Conservation (phyloP, 108 stramenopile genomes). For the Cyclostephanos invisitatus region DNA sequence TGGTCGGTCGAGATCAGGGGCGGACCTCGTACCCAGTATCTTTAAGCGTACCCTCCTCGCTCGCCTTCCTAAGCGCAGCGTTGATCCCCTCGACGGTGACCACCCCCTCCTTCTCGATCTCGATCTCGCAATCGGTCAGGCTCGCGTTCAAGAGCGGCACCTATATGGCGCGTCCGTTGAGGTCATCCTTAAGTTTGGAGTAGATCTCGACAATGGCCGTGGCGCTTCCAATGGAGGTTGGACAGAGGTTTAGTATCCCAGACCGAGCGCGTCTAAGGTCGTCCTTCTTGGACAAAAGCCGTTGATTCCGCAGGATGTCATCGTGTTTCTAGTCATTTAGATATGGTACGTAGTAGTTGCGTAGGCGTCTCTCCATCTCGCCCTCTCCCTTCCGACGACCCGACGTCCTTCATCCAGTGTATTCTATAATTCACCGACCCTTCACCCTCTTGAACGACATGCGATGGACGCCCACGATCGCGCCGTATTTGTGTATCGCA, state of each 20-base stretch:
- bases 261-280: constrained; percentile 90
- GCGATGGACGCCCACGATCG: constrained; percentile 41
- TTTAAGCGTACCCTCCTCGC: constrained; percentile 71
- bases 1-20: constrained; percentile 89
- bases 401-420: no score
- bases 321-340: no score
- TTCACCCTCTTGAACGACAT: constrained; percentile 11
- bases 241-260: constrained; percentile 92
- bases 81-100: constrained; percentile 88
- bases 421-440: constrained; percentile 58
- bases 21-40: constrained; percentile 24
- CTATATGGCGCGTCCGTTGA: constrained; percentile 92
- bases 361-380: no score
- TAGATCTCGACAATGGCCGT: constrained; percentile 95
- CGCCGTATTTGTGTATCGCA: constrained; percentile 52
- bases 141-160: constrained; percentile 90
- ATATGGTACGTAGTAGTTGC: no score
- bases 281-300: no score
- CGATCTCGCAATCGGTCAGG: constrained; percentile 88
- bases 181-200: constrained; percentile 93
- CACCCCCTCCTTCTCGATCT: constrained; percentile 61
- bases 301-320: no score
- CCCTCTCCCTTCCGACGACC: no score
- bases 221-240: constrained; percentile 92
- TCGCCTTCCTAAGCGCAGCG: constrained; percentile 77